Conservation (phyloP, 805 yeast genomes). For the Starmerella ratchasimensis region DNA sequence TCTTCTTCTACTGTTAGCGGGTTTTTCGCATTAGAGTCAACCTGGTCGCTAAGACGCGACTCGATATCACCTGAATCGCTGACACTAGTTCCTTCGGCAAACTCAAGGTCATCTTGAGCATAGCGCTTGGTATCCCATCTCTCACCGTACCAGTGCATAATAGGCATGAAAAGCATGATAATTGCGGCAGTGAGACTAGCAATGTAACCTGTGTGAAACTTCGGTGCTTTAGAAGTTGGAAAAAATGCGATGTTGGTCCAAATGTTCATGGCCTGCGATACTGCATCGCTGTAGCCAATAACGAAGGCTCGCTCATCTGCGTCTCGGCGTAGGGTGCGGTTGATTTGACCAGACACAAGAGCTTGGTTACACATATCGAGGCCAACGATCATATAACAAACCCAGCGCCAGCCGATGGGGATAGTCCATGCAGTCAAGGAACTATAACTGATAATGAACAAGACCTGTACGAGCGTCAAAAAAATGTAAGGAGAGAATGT, state of each 20-base stretch:
- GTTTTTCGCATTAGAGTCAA: not conserved
- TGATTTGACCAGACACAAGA: slow-evolving; percentile 33
- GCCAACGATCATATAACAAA: slow-evolving; percentile 30
- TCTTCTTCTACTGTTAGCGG: not conserved
- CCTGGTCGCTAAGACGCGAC: not conserved
- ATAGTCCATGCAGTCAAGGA: slow-evolving; percentile 33
- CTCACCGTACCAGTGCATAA: slow-evolving; percentile 23
- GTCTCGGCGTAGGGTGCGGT: slow-evolving; percentile 25
- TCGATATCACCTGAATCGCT: not conserved
- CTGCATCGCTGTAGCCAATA: slow-evolving; percentile 26
- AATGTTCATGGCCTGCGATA: slow-evolving; percentile 34
- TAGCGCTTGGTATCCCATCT: slow-evolving; percentile 21
- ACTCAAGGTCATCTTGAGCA: slow-evolving; percentile 11
- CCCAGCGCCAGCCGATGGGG: slow-evolving; percentile 31
- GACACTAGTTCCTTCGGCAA: slow-evolving; percentile 1
- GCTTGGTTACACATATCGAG: slow-evolving; percentile 30
- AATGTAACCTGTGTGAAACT: slow-evolving; percentile 31
- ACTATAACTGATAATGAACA: slow-evolving; percentile 29
- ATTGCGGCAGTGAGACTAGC: slow-evolving; percentile 28
- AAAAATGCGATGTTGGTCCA: slow-evolving; percentile 35
- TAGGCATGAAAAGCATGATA: slow-evolving; percentile 29
- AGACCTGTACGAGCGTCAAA: slow-evolving; percentile 24
- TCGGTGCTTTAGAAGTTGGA: slow-evolving; percentile 32
- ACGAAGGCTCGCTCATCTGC: slow-evolving; percentile 28
- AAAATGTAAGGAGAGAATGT: slow-evolving; percentile 30